Percentiles rank a stretch among this genome's conserved stretches.
phyloP scores from a whole-genome alignment of 2,329 filamentous ascomycete genomes.

The Colletotrichum gloeosporioides region DNA sequence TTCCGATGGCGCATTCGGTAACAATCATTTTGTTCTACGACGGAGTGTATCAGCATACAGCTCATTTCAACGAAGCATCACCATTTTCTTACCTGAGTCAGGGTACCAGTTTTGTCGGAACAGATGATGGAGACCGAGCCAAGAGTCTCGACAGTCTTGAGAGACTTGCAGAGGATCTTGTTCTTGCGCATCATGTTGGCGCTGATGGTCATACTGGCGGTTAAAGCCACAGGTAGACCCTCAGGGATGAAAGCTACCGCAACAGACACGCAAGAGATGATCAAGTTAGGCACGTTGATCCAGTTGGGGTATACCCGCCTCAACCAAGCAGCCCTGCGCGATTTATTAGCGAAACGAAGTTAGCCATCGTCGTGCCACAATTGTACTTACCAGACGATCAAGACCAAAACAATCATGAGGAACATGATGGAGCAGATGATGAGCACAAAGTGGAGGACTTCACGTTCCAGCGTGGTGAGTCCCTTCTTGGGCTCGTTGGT shows the following conservation, averaged over 20 bases:
- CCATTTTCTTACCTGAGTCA: slow-evolving; percentile 54
- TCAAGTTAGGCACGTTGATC: slow-evolving; percentile 75
- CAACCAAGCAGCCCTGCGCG: slow-evolving; percentile 70
- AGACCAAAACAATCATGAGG: slow-evolving; percentile 66
- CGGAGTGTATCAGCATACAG: neutral
- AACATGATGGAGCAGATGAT: slow-evolving; percentile 74
- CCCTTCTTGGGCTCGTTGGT: slow-evolving; percentile 73
- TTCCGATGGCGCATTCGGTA: slow-evolving; percentile 69
- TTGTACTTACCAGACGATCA: slow-evolving; percentile 67
- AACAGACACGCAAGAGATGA: slow-evolving; percentile 75
- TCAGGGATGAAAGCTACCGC: slow-evolving; percentile 81
- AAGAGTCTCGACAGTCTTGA: slow-evolving; percentile 80
- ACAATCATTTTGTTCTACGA: slow-evolving; percentile 73
- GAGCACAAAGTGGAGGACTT: slow-evolving; percentile 74
- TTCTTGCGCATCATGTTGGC: slow-evolving; percentile 80
- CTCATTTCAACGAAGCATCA: neutral
- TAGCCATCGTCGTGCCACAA: slow-evolving; percentile 30
- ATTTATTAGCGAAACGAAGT: neutral
- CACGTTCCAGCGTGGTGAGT: slow-evolving; percentile 73
- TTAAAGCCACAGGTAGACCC: slow-evolving; percentile 73
- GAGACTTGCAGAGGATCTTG: slow-evolving; percentile 79
- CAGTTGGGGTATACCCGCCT: slow-evolving; percentile 69
- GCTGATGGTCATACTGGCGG: slow-evolving; percentile 75
- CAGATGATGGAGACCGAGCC: slow-evolving; percentile 77
- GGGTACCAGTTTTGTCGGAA: slow-evolving; percentile 78